Conservation (phyloP, 495 filamentous ascomycete genomes). For the Talaromyces trachyspermus region DNA sequence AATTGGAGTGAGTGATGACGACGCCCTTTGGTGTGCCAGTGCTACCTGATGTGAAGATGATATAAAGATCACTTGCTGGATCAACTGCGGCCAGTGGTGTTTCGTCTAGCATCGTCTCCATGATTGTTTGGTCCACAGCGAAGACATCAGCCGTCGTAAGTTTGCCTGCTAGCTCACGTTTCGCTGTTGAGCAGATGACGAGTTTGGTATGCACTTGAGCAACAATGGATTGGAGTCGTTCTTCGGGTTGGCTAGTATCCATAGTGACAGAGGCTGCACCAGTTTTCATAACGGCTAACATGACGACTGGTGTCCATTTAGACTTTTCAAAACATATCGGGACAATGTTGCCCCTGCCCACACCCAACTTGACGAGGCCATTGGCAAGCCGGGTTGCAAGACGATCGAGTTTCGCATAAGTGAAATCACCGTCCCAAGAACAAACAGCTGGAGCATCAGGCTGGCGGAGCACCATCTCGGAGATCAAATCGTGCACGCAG, state of each 20-base stretch:
- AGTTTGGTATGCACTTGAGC: neutral
- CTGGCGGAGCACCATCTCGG: conserved; percentile 9
- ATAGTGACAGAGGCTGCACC: conserved; percentile 25
- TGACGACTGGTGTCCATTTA: conserved; percentile 41
- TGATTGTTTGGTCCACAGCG: neutral
- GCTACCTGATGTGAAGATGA: conserved; percentile 39
- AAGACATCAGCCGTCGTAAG: neutral
- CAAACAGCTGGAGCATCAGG: conserved; percentile 22
- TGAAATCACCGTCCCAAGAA: conserved; percentile 31
- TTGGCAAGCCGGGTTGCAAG: conserved; percentile 12
- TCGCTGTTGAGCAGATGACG: neutral
- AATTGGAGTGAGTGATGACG: conserved; percentile 38
- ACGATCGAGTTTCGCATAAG: conserved; percentile 28
- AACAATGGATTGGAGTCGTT: conserved; percentile 5
- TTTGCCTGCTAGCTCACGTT: neutral
- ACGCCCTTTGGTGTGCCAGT: conserved; percentile 43
- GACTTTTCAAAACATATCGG: conserved; percentile 41
- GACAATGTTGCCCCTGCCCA: conserved; percentile 25
- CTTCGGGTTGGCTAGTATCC: conserved; percentile 3
- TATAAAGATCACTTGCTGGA: conserved; percentile 10
- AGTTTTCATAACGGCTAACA: conserved; percentile 44
- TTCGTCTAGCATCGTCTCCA: neutral
- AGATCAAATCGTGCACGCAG: conserved; percentile 24
- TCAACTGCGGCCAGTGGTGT: conserved; percentile 4
- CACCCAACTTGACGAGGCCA: conserved; percentile 21